Base-by-base conservation (phyloP, 345 rosid species). In the Lagerstroemia speciosa region DNA sequence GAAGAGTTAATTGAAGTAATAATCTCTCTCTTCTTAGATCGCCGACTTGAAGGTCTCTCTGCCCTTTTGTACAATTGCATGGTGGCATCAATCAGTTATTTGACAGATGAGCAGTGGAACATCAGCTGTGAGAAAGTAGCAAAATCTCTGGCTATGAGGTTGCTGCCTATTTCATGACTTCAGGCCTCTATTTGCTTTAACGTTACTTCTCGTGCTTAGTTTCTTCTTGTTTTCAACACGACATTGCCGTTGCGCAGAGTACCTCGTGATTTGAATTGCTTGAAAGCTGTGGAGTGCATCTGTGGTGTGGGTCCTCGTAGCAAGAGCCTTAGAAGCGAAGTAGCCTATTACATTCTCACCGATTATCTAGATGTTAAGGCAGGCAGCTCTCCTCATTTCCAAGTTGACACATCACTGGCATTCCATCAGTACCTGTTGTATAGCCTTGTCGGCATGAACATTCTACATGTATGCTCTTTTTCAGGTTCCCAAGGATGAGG, bases 31-130 rank as follows among this genome's bases (percentile, higher is more conserved):
- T 81, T 72, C 69, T 75, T 91, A 71, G 97, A 91, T 68, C 85
- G 90, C 46, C 81, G 66, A 67, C 84, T 91, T 78, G 84, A 77
- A 72, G 95, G 93, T 53, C 81, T 88, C 62, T 84, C 82, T 3
- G 75, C 75, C 66, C 83, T 80, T 46, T 64, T 91, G 67, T 69
- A 77, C 55, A 80, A 87, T 53, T 82, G 88, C 69, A 33, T 88
- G 78, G 66, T 50, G 53, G 87, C 89, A 45, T 75, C 80, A 75
- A 66, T 86, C 62, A 78, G 69, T 75, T 86, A 79, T 71, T 88
- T 91, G 43, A 82, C 84, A 64, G 90, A 88, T n/a, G 80, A 77
- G 69, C 93, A 91, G 76, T 94, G 99, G 99, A 77, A 26, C 63
- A 76, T 67, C 73, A 83, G 92, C 73, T 86, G 86, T 79, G 79